Evolutionary conservation across 805 yeast genomes (phyloP).

Genomic region (Wickerhamiella spandovensis): DNA sequence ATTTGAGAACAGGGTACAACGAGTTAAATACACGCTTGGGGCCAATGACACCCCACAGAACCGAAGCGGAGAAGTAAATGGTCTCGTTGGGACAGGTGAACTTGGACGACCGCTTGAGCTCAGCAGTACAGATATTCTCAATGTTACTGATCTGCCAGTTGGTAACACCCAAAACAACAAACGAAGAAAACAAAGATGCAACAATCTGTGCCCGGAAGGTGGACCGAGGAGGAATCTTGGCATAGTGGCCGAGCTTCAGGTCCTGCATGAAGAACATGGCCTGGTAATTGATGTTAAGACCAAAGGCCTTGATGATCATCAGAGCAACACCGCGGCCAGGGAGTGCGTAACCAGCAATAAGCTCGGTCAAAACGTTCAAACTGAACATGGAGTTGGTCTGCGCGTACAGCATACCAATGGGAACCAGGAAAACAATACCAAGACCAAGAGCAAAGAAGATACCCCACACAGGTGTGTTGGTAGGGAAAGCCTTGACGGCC

Average conservation of each 20-base stretch:
- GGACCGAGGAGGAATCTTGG: slow-evolving; percentile 31
- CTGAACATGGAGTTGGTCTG: slow-evolving; percentile 46
- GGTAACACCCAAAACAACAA: slow-evolving; percentile 30
- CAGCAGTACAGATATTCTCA: slow-evolving; percentile 31
- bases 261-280: slow-evolving; percentile 42
- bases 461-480: slow-evolving; percentile 36
- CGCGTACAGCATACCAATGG: slow-evolving; percentile 47
- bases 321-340: slow-evolving; percentile 54
- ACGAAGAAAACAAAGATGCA: slow-evolving; percentile 30
- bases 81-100: slow-evolving; percentile 31
- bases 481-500: slow-evolving; percentile 32
- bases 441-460: slow-evolving; percentile 43
- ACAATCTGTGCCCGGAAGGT: slow-evolving; percentile 28
- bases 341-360: slow-evolving; percentile 50
- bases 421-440: slow-evolving; percentile 45
- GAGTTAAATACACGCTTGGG: slow-evolving; percentile 38
- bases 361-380: slow-evolving; percentile 49
- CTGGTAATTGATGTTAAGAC: slow-evolving; percentile 49
- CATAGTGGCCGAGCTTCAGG: slow-evolving; percentile 36
- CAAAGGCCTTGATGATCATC: slow-evolving; percentile 47
- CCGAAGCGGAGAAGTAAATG: slow-evolving; percentile 36
- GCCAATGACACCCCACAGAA: slow-evolving; percentile 49
- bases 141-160: slow-evolving; percentile 32
- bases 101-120: slow-evolving; percentile 25
- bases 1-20: slow-evolving; percentile 46